Evolutionary conservation across 2,329 filamentous ascomycete genomes (phyloP), one percentile per base, ranked within the genome.

Genomic region (Polytolypa hystricis): DNA sequence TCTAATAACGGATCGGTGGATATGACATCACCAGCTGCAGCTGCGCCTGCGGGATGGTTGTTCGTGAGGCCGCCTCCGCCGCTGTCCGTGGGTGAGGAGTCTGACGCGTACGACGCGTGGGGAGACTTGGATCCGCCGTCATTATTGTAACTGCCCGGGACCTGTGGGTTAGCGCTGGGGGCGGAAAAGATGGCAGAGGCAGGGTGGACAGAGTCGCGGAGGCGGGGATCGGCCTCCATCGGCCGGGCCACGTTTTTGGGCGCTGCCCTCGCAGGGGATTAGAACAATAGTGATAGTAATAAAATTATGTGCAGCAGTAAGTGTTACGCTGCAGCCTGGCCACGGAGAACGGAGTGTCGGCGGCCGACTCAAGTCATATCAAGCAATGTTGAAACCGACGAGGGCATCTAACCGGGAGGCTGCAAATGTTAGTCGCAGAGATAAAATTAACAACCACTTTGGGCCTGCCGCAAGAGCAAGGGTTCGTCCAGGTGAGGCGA

Each of bases 1-100:
- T 81, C 77, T 20, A 48, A 42, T 5, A 52, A 46, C 7, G 46
- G 39, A 37, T 57, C 48, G 25, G 35, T 36, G 20, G 23, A 12
- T 11, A 26, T 32, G n/a, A 17, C n/a, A 21, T 27, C 30, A 9
- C 26, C 4, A 4, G 19, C 12, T 7, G 33, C 19, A 18, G 35
- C 18, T 33, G 26, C n/a, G 14, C 15, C 19, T 28, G n/a, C 15
- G 29, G 16, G 21, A 44, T 46, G 38, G 42, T 45, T 12, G 28
- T 43, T 4, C 41, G 19, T 35, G 40, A 21, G 5, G 14, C 17
- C 10, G 14, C n/a, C 12, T 11, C 9, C 16, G 17, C 30, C 11
- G 28, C 7, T n/a, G 28, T 30, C 14, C 28, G 15, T 7, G 14
- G 7, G 15, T 14, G 28, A n/a, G 7, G 28, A n/a, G 28, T 30